Percentiles rank a stretch among this genome's conserved stretches.
These are phyloP conservation scores for Exophiala bonariae DNA, from an alignment of 2,329 filamentous ascomycete genomes.

Conservation along the genomic window DNA sequence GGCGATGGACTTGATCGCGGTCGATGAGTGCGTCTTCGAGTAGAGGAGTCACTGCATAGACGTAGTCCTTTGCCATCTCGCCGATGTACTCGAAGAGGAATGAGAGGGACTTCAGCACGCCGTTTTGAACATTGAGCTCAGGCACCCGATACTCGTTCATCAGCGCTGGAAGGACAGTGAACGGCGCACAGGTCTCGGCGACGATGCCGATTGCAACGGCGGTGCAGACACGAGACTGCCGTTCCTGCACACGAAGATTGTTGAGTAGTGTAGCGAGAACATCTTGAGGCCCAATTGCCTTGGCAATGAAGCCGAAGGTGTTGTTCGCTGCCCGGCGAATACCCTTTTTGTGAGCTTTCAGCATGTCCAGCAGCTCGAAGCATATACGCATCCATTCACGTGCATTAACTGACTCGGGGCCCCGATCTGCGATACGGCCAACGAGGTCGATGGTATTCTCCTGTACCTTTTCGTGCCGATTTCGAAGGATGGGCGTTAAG, in stretches of 20 bases:
- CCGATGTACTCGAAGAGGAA: constrained; percentile 99
- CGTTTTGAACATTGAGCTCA: constrained; percentile 97
- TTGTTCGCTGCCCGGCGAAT: constrained; percentile 98
- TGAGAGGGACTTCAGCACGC: constrained; percentile 92
- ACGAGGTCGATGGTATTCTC: constrained; percentile 99
- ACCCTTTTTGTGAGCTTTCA: constrained; percentile 99
- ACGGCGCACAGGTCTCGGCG: constrained; percentile 95
- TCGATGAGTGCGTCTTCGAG: constrained; percentile 97
- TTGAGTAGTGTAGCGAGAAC: constrained; percentile 93
- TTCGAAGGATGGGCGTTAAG: constrained; percentile 95
- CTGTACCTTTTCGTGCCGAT: constrained; percentile 98
- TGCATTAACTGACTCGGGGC: constrained; percentile 93
- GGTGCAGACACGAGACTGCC: constrained; percentile 96
- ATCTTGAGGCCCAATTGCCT: constrained; percentile 97
- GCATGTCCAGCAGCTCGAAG: constrained; percentile 97
- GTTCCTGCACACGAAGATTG: constrained; percentile 94
- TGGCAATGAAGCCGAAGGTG: constrained; percentile 98
- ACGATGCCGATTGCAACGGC: constrained; percentile 98
- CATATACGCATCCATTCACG: constrained; percentile 99
- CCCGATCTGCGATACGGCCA: constrained; percentile 94
- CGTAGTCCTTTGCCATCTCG: constrained; percentile 99
- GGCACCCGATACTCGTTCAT: constrained; percentile 99
- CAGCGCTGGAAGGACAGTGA: constrained; percentile 94
- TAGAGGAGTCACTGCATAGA: constrained; percentile 94
- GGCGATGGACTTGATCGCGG: constrained; percentile 94